Conservation (phyloP, 2,329 filamentous ascomycete genomes). For the Acarospora socialis region DNA sequence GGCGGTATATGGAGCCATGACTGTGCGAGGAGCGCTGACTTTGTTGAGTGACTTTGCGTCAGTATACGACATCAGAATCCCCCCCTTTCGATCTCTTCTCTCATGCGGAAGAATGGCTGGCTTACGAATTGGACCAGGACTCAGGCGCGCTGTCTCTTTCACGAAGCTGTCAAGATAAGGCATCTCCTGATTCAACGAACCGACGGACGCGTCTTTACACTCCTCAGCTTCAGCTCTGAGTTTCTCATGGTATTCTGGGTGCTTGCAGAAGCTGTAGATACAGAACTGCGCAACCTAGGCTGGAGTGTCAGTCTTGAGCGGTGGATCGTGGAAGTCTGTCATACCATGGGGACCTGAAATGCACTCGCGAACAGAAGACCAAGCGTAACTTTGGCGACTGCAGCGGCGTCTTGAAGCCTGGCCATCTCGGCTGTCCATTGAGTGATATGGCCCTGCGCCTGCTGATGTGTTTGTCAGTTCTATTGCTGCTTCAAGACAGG, state of each 20-base stretch:
- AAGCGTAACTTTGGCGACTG: conserved; percentile 8
- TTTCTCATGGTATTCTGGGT: conserved; percentile 3
- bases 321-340: not conserved
- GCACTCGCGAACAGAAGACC: conserved; percentile 11
- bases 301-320: not conserved
- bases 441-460: conserved; percentile 4
- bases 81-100: conserved; percentile 1
- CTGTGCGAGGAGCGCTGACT: conserved; percentile 1
- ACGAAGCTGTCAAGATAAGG: conserved; percentile 6
- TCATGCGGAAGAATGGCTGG: not conserved
- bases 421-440: conserved; percentile 10
- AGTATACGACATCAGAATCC: too few species aligned
- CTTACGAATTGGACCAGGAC: not conserved
- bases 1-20: conserved; percentile 3
- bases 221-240: conserved; percentile 2
- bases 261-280: conserved; percentile 5
- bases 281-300: conserved; percentile 6
- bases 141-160: conserved; percentile 7
- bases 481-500: not conserved
- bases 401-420: conserved; percentile 6
- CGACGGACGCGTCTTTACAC: not conserved
- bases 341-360: conserved; percentile 10
- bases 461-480: not conserved
- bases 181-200: conserved; percentile 6
- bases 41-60: too few species aligned